Conservation (phyloP, 805 yeast species). For the Ogataea wickerhamii region DNA sequence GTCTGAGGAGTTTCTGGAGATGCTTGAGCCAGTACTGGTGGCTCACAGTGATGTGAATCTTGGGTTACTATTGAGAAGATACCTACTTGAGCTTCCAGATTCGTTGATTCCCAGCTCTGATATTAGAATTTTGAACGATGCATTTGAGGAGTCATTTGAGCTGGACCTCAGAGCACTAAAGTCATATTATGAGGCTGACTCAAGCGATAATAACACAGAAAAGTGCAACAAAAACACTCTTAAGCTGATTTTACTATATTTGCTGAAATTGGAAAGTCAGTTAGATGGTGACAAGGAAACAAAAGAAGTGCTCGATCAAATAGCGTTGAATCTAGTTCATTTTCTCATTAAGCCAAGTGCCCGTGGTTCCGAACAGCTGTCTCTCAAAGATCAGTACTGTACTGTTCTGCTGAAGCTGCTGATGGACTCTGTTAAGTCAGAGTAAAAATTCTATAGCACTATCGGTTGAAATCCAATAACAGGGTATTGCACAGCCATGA, state of each 20-base stretch:
- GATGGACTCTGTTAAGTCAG: constrained; percentile 1
- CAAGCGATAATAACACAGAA: constrained; percentile 9
- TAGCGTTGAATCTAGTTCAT: constrained; percentile 13
- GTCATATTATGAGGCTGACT: constrained; percentile 9
- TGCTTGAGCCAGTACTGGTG: constrained; percentile 4
- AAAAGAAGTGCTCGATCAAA: constrained; percentile 6
- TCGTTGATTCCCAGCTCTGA: constrained; percentile 13
- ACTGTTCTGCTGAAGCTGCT: constrained; percentile 9
- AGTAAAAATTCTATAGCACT: constrained; percentile 2
- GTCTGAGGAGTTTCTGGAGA: constrained; percentile 1
- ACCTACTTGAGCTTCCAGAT: constrained; percentile 19
- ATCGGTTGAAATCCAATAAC: neutral
- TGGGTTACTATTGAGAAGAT: constrained; percentile 17
- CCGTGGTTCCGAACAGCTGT: constrained; percentile 2
- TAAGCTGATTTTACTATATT: constrained; percentile 11
- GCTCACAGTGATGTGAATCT: constrained; percentile 8
- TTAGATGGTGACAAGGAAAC: constrained; percentile 4
- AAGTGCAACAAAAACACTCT: constrained; percentile 13
- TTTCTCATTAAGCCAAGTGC: constrained; percentile 12
- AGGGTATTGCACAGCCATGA: neutral
- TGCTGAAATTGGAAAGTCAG: constrained; percentile 9
- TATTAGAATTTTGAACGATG: constrained; percentile 13
- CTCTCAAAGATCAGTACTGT: constrained; percentile 12
- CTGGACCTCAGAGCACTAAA: constrained; percentile 12
- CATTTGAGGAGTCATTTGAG: constrained; percentile 14